phyloP scores from a whole-genome alignment of 2,329 filamentous ascomycete species.

The Macroventuria anomochaeta region DNA sequence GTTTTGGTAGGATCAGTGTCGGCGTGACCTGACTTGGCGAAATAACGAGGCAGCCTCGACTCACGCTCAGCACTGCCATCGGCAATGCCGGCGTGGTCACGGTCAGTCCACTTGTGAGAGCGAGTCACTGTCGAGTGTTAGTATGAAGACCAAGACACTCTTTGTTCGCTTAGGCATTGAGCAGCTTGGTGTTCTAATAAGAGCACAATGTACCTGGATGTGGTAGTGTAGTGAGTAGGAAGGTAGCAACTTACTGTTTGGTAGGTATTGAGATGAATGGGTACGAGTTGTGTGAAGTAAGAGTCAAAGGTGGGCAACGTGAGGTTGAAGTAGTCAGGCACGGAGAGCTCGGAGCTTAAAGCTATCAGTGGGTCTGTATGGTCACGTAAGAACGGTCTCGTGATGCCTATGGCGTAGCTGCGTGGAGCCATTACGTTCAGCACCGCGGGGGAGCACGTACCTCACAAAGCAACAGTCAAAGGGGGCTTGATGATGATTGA shows the following conservation, averaged over 20 bases:
- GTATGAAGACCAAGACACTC: not conserved
- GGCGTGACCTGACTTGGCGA: slow-evolving; percentile 82
- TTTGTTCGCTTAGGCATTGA: not conserved
- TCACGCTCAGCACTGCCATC: slow-evolving; percentile 73
- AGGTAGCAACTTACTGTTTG: slow-evolving; percentile 40
- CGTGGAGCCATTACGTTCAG: slow-evolving; percentile 36
- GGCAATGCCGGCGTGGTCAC: slow-evolving; percentile 81
- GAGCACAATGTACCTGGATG: slow-evolving; percentile 9
- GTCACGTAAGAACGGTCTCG: slow-evolving; percentile 41
- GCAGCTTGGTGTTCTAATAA: not conserved
- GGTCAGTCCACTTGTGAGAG: slow-evolving; percentile 94
- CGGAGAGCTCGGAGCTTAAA: slow-evolving; percentile 35
- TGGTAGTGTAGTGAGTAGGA: not conserved
- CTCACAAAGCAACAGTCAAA: slow-evolving; percentile 32
- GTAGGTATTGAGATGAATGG: slow-evolving; percentile 23
- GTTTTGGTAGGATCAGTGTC: slow-evolving; percentile 88
- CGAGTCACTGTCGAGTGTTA: slow-evolving; percentile 77
- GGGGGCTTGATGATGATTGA: not conserved
- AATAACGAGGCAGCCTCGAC: slow-evolving; percentile 87
- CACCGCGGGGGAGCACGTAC: slow-evolving; percentile 27
- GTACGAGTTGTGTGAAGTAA: slow-evolving; percentile 22
- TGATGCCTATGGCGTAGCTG: slow-evolving; percentile 27
- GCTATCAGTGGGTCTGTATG: slow-evolving; percentile 33
- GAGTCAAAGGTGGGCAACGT: slow-evolving; percentile 27
- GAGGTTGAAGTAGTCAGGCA: slow-evolving; percentile 38